Evolutionary conservation across 441 rosid genomes (phyloP).

Genomic region (Brassica hybrid): DNA sequence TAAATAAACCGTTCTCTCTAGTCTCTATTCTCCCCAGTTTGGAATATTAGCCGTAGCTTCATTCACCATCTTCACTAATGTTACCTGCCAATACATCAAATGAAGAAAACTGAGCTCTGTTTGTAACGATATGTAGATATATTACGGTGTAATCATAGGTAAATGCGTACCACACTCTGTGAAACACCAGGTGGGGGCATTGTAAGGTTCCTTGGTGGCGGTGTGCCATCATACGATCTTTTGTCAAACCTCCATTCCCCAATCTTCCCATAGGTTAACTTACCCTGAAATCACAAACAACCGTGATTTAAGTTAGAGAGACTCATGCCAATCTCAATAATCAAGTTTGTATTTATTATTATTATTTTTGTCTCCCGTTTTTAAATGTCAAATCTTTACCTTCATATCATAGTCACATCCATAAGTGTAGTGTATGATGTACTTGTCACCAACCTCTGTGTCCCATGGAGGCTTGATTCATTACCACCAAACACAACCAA

Average conservation of each 20-base stretch:
- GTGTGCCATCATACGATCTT: conserved; percentile 65
- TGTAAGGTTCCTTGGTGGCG: conserved; percentile 88
- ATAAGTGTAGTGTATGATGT: conserved; percentile 93
- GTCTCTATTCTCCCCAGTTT: conserved; percentile 62
- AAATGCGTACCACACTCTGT: conserved; percentile 85
- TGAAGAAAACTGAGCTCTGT: conserved; percentile 15
- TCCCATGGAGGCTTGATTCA: conserved; percentile 96
- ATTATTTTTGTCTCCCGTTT: background rate
- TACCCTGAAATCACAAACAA: conserved; percentile 63
- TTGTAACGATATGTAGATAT: background rate
- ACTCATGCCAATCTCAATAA: conserved; percentile 9
- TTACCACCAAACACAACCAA: conserved; percentile 36
- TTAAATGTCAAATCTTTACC: conserved; percentile 48
- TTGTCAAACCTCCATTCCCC: conserved; percentile 99
- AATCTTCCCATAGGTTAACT: conserved; percentile 82
- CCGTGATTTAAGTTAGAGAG: background rate
- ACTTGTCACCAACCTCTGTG: conserved; percentile 78
- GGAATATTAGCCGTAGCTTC: conserved; percentile 88
- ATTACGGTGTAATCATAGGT: background rate
- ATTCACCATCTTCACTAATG: conserved; percentile 86
- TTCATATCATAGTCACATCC: conserved; percentile 95
- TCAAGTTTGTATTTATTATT: background rate
- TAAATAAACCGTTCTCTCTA: conserved; percentile 8
- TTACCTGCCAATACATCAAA: conserved; percentile 59
- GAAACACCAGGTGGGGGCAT: conserved; percentile 95